phyloP scores from a whole-genome alignment of 202 grass and related monocot genomes.

The Musa balbisiana region DNA sequence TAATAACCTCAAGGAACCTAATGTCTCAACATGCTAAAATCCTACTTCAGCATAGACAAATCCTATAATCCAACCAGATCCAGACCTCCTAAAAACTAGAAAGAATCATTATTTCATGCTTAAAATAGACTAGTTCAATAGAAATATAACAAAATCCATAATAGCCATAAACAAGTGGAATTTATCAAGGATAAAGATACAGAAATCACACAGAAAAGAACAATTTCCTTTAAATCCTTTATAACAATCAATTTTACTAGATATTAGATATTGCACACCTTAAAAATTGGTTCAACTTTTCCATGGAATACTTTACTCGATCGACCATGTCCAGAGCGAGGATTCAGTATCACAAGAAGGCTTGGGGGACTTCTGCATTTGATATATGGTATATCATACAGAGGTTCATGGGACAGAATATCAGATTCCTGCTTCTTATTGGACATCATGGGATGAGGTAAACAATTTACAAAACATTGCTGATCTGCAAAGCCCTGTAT shows the following conservation, averaged over 20 bases:
- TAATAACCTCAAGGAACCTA: neutral
- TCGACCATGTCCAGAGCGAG: conserved; percentile 87
- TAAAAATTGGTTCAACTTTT: conserved; percentile 95
- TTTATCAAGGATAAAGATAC: neutral
- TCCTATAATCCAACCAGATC: neutral
- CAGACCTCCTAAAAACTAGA: neutral
- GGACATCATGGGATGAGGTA: conserved; percentile 44
- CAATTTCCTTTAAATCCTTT: neutral
- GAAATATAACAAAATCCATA: neutral
- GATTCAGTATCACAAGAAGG: conserved; percentile 95
- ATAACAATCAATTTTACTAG: neutral
- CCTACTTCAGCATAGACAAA: neutral
- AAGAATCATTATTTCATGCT: neutral
- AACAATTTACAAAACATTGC: conserved; percentile 62
- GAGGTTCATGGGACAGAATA: conserved; percentile 34
- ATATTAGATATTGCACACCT: conserved; percentile 47
- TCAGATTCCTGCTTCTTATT: conserved; percentile 60
- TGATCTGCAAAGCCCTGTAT: conserved; percentile 87
- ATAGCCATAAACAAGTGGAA: neutral
- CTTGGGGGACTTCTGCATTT: conserved; percentile 66
- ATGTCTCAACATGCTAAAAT: neutral
- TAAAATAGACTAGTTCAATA: neutral
- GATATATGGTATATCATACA: conserved; percentile 59
- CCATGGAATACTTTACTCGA: conserved; percentile 90
- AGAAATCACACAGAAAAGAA: neutral